Percentiles rank a stretch among this genome's conserved stretches.
Evolutionary conservation across 176 grass and related monocot species (phyloP).

Genomic region (Stipa capillata): DNA sequence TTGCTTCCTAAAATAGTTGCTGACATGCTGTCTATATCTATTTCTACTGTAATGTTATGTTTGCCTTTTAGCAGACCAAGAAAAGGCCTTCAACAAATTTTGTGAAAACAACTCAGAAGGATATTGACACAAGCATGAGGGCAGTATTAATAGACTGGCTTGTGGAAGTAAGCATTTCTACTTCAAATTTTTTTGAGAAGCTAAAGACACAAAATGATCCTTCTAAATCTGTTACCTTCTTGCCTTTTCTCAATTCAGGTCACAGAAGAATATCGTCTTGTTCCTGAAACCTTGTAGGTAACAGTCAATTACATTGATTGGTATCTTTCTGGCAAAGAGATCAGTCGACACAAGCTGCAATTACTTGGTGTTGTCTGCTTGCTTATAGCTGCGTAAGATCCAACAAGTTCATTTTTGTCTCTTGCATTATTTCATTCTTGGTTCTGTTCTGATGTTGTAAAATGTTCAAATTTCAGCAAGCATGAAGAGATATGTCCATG

Average conservation of each 20-base stretch:
- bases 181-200: neutral
- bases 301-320: slow-evolving; percentile 87
- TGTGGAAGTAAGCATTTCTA: slow-evolving; percentile 57
- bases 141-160: slow-evolving; percentile 87
- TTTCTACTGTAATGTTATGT: neutral
- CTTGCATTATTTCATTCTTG: neutral
- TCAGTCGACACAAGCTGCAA: slow-evolving; percentile 54
- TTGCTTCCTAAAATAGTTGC: neutral
- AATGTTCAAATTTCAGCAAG: slow-evolving; percentile 53
- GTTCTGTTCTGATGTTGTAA: neutral
- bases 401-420: neutral
- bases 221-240: neutral
- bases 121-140: slow-evolving; percentile 75
- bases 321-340: slow-evolving; percentile 75
- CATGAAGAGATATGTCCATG: slow-evolving; percentile 92
- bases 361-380: slow-evolving; percentile 88
- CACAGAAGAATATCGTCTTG: slow-evolving; percentile 74
- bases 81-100: slow-evolving; percentile 77
- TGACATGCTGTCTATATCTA: neutral
- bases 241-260: slow-evolving; percentile 39
- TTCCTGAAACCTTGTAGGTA: slow-evolving; percentile 80
- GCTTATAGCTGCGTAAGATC: slow-evolving; percentile 88
- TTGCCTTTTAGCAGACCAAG: slow-evolving; percentile 49
- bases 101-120: slow-evolving; percentile 64
- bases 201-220: neutral